phyloP scores from a whole-genome alignment of 805 yeast species.

The Starmerella vitae region DNA sequence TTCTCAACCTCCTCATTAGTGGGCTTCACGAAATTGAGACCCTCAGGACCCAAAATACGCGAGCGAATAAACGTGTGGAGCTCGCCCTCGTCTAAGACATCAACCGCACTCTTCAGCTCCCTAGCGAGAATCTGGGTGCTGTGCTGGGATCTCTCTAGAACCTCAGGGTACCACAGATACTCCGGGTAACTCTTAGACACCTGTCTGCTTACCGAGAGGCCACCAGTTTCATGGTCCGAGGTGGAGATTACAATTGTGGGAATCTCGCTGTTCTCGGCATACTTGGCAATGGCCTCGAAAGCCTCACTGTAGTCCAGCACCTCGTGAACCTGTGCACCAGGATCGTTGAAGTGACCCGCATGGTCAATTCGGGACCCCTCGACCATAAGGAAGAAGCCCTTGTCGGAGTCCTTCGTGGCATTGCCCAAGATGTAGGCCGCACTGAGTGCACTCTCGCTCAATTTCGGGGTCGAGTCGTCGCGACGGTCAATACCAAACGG shows the following conservation, averaged over 20 bases:
- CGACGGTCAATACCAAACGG: constrained; percentile 77
- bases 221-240: constrained; percentile 95
- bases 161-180: constrained; percentile 77
- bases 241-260: constrained; percentile 74
- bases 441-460: constrained; percentile 62
- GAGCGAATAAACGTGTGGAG: constrained; percentile 36
- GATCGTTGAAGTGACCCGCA: constrained; percentile 88
- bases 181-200: constrained; percentile 59
- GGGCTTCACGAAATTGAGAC: constrained; percentile 52
- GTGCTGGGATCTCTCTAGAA: constrained; percentile 51
- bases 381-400: constrained; percentile 74
- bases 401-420: constrained; percentile 57
- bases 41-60: constrained; percentile 42
- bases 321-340: constrained; percentile 88
- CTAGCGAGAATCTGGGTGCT: constrained; percentile 59
- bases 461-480: constrained; percentile 43
- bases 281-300: constrained; percentile 57
- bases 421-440: constrained; percentile 56
- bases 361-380: constrained; percentile 94
- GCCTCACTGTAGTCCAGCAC: constrained; percentile 79
- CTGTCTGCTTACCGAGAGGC: constrained; percentile 78
- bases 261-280: constrained; percentile 48
- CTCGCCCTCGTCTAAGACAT: constrained; percentile 18
- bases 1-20: constrained; percentile 39
- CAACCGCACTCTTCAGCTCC: constrained; percentile 31